Base-by-base conservation (phyloP, 2,329 filamentous ascomycete species). In the Botrytis tulipae region DNA sequence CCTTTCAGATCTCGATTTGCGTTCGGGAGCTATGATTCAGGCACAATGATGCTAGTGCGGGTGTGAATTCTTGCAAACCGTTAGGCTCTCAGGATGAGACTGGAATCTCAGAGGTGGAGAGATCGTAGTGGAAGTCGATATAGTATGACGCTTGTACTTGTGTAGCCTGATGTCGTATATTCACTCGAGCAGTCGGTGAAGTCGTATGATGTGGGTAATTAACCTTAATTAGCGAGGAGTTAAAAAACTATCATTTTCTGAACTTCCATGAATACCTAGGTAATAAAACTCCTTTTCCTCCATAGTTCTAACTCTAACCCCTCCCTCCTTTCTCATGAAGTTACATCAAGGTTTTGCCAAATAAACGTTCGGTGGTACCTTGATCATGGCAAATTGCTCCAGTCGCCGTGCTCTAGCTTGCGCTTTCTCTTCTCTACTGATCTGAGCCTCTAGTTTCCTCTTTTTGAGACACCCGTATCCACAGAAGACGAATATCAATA, bases 381-480 rank as follows among this genome's bases (percentile, higher is more conserved):
- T 57, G 5, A 68, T 57, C 66, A 68, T 68, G 18, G 37, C n/a
- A 20, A 57, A 42, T 32, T 57, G 35, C 48, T 57, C 35, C 5
- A 42, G 9, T n/a, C 66, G 16, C 14, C 18, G 66, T 57, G n/a
- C 66, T 57, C 37, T 68, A 22, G n/a, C 37, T 32, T 68, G 9
- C 6, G 29, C 40, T 1, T 57, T 68, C 1, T 51, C 66, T 32
- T 68, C 66, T 9, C n/a, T 68, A 25, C 3, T 42, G 0, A 68
- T 68, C 3, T 68, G 65, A 22, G 35, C 65, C n/a, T 68, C 35
- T 12, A 42, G 16, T 42, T 68, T 68, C 6, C 48, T 57, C 48
- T 68, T 57, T 16, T 68, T 68, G 25, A 68, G 25, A n/a, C 66
- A 68, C 1, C 66, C 66, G 18, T 68, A 68, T 68, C 66, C 66